These are phyloP conservation scores for Ophiosphaerella narmari DNA, from an alignment of 2,329 filamentous ascomycete genomes.

Conservation along the genomic window DNA sequence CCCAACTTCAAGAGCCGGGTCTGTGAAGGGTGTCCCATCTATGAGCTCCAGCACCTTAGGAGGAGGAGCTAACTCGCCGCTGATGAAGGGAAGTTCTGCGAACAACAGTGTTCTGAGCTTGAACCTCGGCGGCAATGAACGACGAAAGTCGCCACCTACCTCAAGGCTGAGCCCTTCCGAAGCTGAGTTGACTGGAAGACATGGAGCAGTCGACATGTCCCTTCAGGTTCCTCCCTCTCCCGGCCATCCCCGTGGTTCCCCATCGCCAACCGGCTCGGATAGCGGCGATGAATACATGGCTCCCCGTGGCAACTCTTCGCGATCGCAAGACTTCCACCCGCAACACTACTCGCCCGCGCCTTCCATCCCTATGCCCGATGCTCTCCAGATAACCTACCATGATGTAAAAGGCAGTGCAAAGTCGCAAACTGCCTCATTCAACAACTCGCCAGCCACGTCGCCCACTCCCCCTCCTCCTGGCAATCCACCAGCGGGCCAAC, in stretches of 20 bases:
- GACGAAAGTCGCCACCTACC: conserved; percentile 26
- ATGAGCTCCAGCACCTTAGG: conserved; percentile 44
- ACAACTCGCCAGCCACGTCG: conserved; percentile 27
- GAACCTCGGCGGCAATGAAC: conserved; percentile 30
- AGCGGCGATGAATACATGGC: conserved; percentile 23
- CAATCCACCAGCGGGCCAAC: conserved; percentile 27
- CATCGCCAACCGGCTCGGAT: conserved; percentile 15
- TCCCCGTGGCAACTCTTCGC: conserved; percentile 31
- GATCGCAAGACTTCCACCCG: conserved; percentile 23
- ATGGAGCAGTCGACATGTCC: conserved; percentile 42
- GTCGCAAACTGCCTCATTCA: conserved; percentile 39
- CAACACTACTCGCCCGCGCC: conserved; percentile 36
- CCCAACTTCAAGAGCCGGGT: conserved; percentile 43
- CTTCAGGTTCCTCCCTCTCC: conserved; percentile 41
- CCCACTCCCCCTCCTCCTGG: conserved; percentile 32
- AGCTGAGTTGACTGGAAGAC: conserved; percentile 43
- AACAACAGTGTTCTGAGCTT: conserved; percentile 42
- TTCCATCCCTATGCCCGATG: conserved; percentile 30
- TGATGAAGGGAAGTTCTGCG: conserved; percentile 36
- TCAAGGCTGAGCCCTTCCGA: conserved; percentile 42
- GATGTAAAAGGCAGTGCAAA: conserved; percentile 18
- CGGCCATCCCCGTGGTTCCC: conserved; percentile 18
- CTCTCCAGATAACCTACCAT: conserved; percentile 31
- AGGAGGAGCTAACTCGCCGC: conserved; percentile 37
- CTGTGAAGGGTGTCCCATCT: conserved; percentile 28